Evolutionary conservation across 768 basidiomycete genomes (phyloP).

Genomic region (Boletus sensibilis): DNA sequence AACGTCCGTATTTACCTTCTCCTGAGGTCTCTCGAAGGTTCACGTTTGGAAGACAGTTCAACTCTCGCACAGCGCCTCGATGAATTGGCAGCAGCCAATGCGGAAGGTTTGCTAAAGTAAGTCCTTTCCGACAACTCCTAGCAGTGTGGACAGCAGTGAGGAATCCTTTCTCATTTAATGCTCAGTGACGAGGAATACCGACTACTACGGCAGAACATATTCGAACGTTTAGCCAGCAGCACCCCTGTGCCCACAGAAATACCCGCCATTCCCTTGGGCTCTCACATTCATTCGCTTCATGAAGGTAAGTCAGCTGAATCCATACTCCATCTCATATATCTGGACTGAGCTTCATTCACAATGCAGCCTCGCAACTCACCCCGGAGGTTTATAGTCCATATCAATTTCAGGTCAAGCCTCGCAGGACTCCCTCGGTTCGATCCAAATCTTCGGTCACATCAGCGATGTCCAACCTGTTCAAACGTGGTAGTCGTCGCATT

Average conservation of each 20-base stretch:
- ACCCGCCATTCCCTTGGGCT: conserved; percentile 57
- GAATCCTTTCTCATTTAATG: conserved; percentile 3
- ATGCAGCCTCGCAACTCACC: conserved; percentile 19
- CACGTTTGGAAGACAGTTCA: conserved; percentile 42
- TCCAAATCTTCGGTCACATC: conserved; percentile 55
- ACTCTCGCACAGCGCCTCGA: conserved; percentile 79
- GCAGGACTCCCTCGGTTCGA: conserved; percentile 51
- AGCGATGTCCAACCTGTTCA: conserved; percentile 50
- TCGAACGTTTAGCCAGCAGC: conserved; percentile 69
- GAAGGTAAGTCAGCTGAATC: conserved; percentile 7
- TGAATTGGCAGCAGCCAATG: conserved; percentile 76
- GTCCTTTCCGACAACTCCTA: conserved; percentile 22
- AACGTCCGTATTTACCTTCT: conserved; percentile 45
- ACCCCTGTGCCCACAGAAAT: conserved; percentile 59
- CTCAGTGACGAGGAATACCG: conserved; percentile 83
- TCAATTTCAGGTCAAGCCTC: conserved; percentile 33
- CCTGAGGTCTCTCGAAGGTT: conserved; percentile 9
- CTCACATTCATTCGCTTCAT: conserved; percentile 29
- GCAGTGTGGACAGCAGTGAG: neutral
- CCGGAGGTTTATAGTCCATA: conserved; percentile 23
- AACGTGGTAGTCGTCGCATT: conserved; percentile 40
- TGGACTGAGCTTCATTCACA: conserved; percentile 8
- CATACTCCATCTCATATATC: neutral
- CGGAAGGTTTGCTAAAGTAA: conserved; percentile 75
- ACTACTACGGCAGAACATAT: conserved; percentile 77